Evolutionary conservation across 2,329 filamentous ascomycete species (phyloP), one percentile per base, ranked within the genome.

Genomic region (Penicillium olsonii): DNA sequence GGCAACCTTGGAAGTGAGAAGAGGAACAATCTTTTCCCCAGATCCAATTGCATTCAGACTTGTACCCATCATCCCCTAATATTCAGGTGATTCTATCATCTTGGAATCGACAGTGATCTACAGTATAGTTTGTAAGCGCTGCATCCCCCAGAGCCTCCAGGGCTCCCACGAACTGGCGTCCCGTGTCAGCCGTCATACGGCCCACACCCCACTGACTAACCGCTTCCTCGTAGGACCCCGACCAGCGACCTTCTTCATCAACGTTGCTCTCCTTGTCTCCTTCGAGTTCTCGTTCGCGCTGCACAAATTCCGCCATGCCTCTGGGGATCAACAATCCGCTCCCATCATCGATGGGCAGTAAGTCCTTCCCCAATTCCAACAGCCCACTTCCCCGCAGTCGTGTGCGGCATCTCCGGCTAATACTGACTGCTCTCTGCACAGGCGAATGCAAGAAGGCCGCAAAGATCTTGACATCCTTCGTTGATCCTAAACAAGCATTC

Each of bases 391-490:
- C 63, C 68, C 68, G 65, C 67, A 69, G 57, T 65, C 49, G 50
- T 44, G 48, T 38, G 56, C 55, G 56, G 57, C 50, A 43, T 50
- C 37, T 49, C 48, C 52, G 58, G 61, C 64, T 69, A 66, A 72
- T 70, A 53, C 69, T 63, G 43, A 43, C 45, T 49, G 42, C 59
- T 48, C 50, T 42, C 50, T 60, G 41, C 50, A 61, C 73, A 96
- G 92, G 90, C 78, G 94, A 99, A 78, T 97, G 94, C 77, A 94
- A 88, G 73, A 99, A 99, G 76, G 94, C 91, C 69, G 88, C 88
- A 68, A 96, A 95, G 79, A 97, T 97, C 66, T 83, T 99, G 61
- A 84, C 88, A 38, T 95, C 92, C 11, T 99, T 99, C 70, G 83
- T 97, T 69, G 94, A 97, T 69, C 94, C 94, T 17, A 84, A 86